These are phyloP conservation scores for Lachancea fermentati DNA, from an alignment of 805 yeast genomes.

Conservation along the genomic window DNA sequence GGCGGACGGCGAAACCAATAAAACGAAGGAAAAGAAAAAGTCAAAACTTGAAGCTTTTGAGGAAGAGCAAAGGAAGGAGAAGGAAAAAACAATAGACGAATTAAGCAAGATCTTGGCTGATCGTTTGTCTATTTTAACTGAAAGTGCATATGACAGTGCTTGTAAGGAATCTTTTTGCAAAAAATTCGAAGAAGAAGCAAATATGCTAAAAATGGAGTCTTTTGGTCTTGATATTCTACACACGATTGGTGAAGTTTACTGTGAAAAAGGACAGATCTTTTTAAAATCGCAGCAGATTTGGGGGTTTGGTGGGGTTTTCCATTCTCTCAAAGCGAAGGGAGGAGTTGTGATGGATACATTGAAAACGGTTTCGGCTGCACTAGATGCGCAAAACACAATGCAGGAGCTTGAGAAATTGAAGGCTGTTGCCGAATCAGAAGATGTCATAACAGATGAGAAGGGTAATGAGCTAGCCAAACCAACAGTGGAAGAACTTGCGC, in stretches of 20 bases:
- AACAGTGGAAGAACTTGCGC: constrained; percentile 59
- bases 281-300: constrained; percentile 58
- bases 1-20: constrained; percentile 30
- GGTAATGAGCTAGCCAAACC: constrained; percentile 53
- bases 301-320: constrained; percentile 69
- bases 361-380: constrained; percentile 63
- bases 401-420: constrained; percentile 66
- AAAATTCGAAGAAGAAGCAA: constrained; percentile 76
- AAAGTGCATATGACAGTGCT: constrained; percentile 57
- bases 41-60: constrained; percentile 57
- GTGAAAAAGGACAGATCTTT: constrained; percentile 57
- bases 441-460: constrained; percentile 40
- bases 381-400: constrained; percentile 76
- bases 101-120: constrained; percentile 54
- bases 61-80: constrained; percentile 66
- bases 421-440: constrained; percentile 39
- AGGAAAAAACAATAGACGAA: constrained; percentile 57
- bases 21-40: constrained; percentile 38
- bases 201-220: constrained; percentile 72
- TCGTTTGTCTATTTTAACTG: constrained; percentile 49
- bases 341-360: constrained; percentile 68
- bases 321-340: constrained; percentile 67
- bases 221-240: constrained; percentile 81
- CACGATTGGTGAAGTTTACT: constrained; percentile 64
- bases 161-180: constrained; percentile 57